Percentiles rank a stretch among this genome's conserved stretches.
phyloP scores from a whole-genome alignment of 2,329 filamentous ascomycete species.

The Sclerotinia nivalis region DNA sequence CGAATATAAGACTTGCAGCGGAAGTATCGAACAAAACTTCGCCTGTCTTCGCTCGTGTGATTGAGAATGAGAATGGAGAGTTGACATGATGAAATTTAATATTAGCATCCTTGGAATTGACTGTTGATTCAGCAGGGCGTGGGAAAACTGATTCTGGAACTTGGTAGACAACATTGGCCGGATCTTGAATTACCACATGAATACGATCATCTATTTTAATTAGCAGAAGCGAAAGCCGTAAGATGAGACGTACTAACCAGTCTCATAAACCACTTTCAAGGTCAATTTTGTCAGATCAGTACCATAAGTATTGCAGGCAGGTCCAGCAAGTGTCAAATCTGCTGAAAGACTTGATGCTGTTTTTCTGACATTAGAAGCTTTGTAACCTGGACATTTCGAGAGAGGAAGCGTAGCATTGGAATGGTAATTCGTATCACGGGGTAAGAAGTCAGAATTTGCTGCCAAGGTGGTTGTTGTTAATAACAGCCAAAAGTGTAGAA shows the following conservation, averaged over 20 bases:
- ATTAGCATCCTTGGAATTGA: conserved; percentile 43
- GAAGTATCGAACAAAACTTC: conserved; percentile 63
- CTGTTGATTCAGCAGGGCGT: conserved; percentile 47
- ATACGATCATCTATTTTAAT: conserved; percentile 53
- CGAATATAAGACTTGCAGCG: conserved; percentile 58
- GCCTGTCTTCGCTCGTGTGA: conserved; percentile 50
- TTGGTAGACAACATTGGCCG: conserved; percentile 59
- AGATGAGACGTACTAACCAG: conserved; percentile 44
- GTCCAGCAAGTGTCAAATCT: conserved; percentile 57
- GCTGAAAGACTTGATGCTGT: conserved; percentile 52
- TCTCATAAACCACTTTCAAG: conserved; percentile 62
- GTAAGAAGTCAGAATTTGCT: background rate
- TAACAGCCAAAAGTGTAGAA: conserved; percentile 10
- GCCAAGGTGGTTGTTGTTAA: conserved; percentile 8
- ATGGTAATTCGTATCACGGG: background rate
- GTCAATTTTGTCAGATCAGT: conserved; percentile 57
- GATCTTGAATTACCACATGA: conserved; percentile 64
- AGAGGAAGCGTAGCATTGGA: conserved; percentile 29
- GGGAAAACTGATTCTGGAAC: conserved; percentile 59
- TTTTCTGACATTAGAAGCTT: conserved; percentile 50
- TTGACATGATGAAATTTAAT: conserved; percentile 54
- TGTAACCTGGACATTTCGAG: conserved; percentile 53
- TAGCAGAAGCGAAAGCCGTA: conserved; percentile 36
- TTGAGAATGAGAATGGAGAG: conserved; percentile 62
- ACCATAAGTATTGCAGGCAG: conserved; percentile 62